Evolutionary conservation across 768 basidiomycete genomes (phyloP).

Genomic region (Lactifluus subvellereus): DNA sequence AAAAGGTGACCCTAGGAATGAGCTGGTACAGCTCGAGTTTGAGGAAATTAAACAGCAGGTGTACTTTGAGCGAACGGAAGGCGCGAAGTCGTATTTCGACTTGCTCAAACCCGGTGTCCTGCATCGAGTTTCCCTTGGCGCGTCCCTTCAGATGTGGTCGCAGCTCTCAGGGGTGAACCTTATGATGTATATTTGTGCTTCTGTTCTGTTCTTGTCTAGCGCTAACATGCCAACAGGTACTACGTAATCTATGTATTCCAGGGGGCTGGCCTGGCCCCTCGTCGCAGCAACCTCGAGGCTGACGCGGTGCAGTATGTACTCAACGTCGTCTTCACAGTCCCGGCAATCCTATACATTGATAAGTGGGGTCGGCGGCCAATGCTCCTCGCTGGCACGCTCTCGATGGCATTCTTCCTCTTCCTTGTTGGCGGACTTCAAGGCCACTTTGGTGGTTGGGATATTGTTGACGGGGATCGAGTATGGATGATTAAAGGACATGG

Average conservation of each 20-base stretch:
- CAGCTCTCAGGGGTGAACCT: slow-evolving; percentile 75
- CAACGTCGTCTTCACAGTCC: slow-evolving; percentile 39
- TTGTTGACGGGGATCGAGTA: slow-evolving; percentile 38
- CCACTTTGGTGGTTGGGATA: slow-evolving; percentile 58
- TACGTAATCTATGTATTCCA: slow-evolving; percentile 65
- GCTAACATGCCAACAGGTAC: slow-evolving; percentile 37
- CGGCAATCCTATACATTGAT: slow-evolving; percentile 61
- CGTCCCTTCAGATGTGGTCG: slow-evolving; percentile 74
- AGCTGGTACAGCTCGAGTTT: slow-evolving; percentile 63
- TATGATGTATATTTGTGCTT: slow-evolving; percentile 56
- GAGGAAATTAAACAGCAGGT: slow-evolving; percentile 57
- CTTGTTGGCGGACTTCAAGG: slow-evolving; percentile 74
- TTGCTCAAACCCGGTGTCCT: slow-evolving; percentile 59
- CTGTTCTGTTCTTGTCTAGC: neutral
- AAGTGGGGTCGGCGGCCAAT: slow-evolving; percentile 76
- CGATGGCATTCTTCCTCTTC: slow-evolving; percentile 74
- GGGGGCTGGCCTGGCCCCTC: slow-evolving; percentile 70
- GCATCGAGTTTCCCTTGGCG: slow-evolving; percentile 65
- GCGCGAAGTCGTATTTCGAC: slow-evolving; percentile 65
- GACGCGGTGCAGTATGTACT: slow-evolving; percentile 55
- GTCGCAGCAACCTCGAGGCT: slow-evolving; percentile 69
- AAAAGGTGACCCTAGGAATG: slow-evolving; percentile 48
- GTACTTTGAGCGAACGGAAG: slow-evolving; percentile 58
- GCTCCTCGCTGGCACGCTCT: slow-evolving; percentile 54
- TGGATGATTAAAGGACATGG: slow-evolving; percentile 58